Percentiles rank a stretch among this genome's conserved stretches.
Evolutionary conservation across 1,284 basidiomycete genomes (phyloP).

Genomic region (Sanghuangporus sanghuang): DNA sequence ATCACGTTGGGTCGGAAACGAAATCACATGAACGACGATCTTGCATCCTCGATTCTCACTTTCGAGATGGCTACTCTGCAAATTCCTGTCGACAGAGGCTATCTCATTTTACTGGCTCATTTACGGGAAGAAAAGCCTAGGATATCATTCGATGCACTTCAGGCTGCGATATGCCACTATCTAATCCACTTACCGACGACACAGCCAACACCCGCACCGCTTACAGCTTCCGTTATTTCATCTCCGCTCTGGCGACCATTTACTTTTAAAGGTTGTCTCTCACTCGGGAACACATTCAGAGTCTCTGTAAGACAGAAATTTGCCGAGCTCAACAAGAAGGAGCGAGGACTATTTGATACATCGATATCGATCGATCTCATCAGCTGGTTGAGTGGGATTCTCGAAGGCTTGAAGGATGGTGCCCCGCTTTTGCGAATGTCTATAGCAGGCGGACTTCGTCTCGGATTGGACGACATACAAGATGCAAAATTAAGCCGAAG

Average conservation of each 20-base stretch:
- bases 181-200: constrained; percentile 47
- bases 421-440: constrained; percentile 53
- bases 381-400: constrained; percentile 51
- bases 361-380: constrained; percentile 36
- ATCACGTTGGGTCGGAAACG: background rate
- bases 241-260: constrained; percentile 53
- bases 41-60: background rate
- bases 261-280: constrained; percentile 44
- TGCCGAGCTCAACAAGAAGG: constrained; percentile 33
- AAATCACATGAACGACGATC: background rate
- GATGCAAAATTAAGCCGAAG: constrained; percentile 21
- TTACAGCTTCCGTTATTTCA: constrained; percentile 59
- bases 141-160: constrained; percentile 47
- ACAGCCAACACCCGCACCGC: constrained; percentile 51
- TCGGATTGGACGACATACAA: constrained; percentile 54
- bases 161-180: constrained; percentile 58
- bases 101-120: constrained; percentile 50
- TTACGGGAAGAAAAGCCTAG: constrained; percentile 45
- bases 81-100: constrained; percentile 33
- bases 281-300: constrained; percentile 53
- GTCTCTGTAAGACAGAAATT: constrained; percentile 58
- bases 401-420: constrained; percentile 61
- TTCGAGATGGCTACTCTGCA: constrained; percentile 14
- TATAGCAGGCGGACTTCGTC: constrained; percentile 55
- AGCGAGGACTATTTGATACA: constrained; percentile 37